Percentiles rank a stretch among this genome's conserved stretches.
These are phyloP conservation scores for Solanum bulbocastanum DNA, from an alignment of 257 asterid genomes.

Conservation along the genomic window DNA sequence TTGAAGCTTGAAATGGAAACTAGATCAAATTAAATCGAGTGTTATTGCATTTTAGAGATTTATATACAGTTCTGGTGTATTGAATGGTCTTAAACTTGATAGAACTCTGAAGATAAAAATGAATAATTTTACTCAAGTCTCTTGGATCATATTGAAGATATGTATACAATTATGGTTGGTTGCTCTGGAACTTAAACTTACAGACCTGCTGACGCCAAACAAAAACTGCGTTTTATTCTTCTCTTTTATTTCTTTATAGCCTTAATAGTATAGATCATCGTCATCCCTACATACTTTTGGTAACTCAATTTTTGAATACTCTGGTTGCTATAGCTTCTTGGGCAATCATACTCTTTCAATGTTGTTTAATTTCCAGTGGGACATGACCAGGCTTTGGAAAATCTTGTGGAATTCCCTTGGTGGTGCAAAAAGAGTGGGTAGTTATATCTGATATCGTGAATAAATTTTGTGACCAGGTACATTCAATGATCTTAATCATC, in stretches of 20 bases:
- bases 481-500: slow-evolving; percentile 91
- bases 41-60: not conserved
- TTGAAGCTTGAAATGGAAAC: not conserved
- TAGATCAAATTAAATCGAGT: not conserved
- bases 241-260: not conserved
- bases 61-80: not conserved
- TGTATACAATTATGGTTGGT: not conserved
- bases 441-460: not conserved
- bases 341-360: not conserved
- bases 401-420: not conserved
- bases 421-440: not conserved
- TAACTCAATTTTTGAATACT: not conserved
- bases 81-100: not conserved
- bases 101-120: not conserved
- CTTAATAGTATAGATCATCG: not conserved
- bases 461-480: slow-evolving; percentile 38
- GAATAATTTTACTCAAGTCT: not conserved
- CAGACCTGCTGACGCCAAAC: not conserved
- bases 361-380: not conserved
- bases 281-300: not conserved
- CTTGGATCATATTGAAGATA: not conserved
- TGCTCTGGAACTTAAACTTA: not conserved
- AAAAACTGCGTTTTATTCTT: not conserved
- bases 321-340: not conserved
- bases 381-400: not conserved